phyloP scores from a whole-genome alignment of 2,329 filamentous ascomycete genomes.

The Trichophaea hybrida region DNA sequence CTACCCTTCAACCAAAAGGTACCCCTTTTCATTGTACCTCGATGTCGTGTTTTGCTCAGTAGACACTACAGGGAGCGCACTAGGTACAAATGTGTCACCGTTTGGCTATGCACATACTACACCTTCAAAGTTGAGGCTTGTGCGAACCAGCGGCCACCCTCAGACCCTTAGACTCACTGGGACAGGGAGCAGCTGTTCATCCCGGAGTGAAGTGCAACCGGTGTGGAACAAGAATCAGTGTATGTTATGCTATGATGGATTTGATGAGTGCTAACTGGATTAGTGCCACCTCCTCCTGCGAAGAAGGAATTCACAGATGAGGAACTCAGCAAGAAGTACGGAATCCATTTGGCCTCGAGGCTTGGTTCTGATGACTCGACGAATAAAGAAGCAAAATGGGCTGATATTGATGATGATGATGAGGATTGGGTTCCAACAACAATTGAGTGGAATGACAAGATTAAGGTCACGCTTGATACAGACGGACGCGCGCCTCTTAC shows the following conservation, averaged over 20 bases:
- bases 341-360: slow-evolving; percentile 70
- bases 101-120: slow-evolving; percentile 2
- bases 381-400: slow-evolving; percentile 69
- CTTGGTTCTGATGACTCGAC: slow-evolving; percentile 56
- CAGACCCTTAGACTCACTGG: slow-evolving; percentile 15
- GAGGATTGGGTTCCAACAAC: slow-evolving; percentile 76
- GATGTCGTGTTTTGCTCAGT: slow-evolving; percentile 3
- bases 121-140: slow-evolving; percentile 25
- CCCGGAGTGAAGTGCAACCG: slow-evolving; percentile 19
- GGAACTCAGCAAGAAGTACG: slow-evolving; percentile 68
- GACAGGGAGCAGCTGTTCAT: slow-evolving; percentile 15
- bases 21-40: not conserved
- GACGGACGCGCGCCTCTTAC: slow-evolving; percentile 26
- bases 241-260: slow-evolving; percentile 34
- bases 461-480: slow-evolving; percentile 54
- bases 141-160: slow-evolving; percentile 23
- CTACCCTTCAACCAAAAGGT: slow-evolving; percentile 28
- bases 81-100: slow-evolving; percentile 12
- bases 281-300: slow-evolving; percentile 49
- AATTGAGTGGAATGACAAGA: slow-evolving; percentile 79
- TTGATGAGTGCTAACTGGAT: not conserved
- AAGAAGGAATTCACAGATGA: slow-evolving; percentile 69
- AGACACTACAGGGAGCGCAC: slow-evolving; percentile 4
- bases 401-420: slow-evolving; percentile 77
- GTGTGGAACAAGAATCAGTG: slow-evolving; percentile 83